Evolutionary conservation across 2,329 filamentous ascomycete genomes (phyloP), one percentile per base, ranked within the genome.

Genomic region (Nemania sp.): DNA sequence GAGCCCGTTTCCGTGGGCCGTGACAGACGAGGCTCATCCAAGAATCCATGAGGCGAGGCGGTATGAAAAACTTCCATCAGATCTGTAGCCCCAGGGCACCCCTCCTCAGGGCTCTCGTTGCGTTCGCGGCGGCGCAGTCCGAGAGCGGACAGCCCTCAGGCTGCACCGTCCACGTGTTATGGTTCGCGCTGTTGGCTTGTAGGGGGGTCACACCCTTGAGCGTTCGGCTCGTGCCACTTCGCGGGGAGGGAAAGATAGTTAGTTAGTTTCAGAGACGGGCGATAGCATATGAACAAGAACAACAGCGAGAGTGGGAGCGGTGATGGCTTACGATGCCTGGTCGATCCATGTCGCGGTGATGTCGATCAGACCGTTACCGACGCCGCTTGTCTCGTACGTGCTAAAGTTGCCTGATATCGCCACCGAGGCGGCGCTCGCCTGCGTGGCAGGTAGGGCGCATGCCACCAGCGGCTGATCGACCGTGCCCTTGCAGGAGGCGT

Each of bases 311-410:
- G 25, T 2, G 25, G 10, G 25, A 34, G 9, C 11, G 35, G 35
- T 4, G 10, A 37, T 20, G 2, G 57, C 65, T 54, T 50, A 67
- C 65, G 55, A 54, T 12, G 34, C 35, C 37, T 54, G 50, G 21
- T 64, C 64, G 12, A 60, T 11, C 61, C 61, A 67, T n/a, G 43
- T 51, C 11, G 53, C 61, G 3, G 50, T 43, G 37, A 67, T 47
- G 21, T 55, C 55, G 12, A 67, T 61, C 40, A 66, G 21, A 13
- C 65, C 65, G 3, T n/a, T 45, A 0, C 65, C 65, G 10, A 66
- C 65, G 21, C 65, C 65, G 45, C 65, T 67, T 20, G 61, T 64
- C 57, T 67, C 63, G 18, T 32, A 67, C 9, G 65, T 60, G 59
- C 65, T 67, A 39, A 67, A 66, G 47, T 67, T 67, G n/a, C 65